A percentile compares a stretch with the other conserved stretches of the same genome.
Conservation (phyloP, 257 asterid species). For the Fraxinus anomala region DNA sequence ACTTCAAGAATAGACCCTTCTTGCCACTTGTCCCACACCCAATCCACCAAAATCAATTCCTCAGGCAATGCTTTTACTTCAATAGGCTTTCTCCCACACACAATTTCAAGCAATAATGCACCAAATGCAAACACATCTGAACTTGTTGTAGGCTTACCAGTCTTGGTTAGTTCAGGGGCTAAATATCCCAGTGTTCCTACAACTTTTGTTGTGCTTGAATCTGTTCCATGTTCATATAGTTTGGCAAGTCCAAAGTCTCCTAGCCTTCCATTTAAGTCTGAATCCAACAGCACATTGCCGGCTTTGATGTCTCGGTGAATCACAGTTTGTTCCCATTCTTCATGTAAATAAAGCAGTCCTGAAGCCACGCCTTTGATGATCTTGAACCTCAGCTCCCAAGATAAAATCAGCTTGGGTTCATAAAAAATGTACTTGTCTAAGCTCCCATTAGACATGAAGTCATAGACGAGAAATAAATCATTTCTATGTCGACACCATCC, state of each 20-base stretch:
- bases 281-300: conserved; percentile 63
- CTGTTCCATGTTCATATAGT: conserved; percentile 56
- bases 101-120: conserved; percentile 67
- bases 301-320: conserved; percentile 81
- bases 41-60: conserved; percentile 66
- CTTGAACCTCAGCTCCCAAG: conserved; percentile 72
- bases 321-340: conserved; percentile 79
- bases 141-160: conserved; percentile 63
- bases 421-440: conserved; percentile 61
- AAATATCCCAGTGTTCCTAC: conserved; percentile 79
- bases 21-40: conserved; percentile 80
- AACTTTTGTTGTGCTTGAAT: conserved; percentile 63
- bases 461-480: conserved; percentile 69
- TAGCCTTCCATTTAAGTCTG: conserved; percentile 55
- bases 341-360: conserved; percentile 61
- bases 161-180: conserved; percentile 75
- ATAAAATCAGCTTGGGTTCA: conserved; percentile 39
- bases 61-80: conserved; percentile 72
- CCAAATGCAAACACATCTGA: conserved; percentile 81
- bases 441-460: conserved; percentile 80
- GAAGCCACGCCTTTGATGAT: conserved; percentile 67
- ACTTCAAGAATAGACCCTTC: conserved; percentile 47
- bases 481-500: conserved; percentile 64
- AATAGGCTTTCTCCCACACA: conserved; percentile 74
- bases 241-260: conserved; percentile 87